Evolutionary conservation across 1,284 basidiomycete species (phyloP), one percentile per base, ranked within the genome.

Genomic region (Ceratobasidium theobromae): DNA sequence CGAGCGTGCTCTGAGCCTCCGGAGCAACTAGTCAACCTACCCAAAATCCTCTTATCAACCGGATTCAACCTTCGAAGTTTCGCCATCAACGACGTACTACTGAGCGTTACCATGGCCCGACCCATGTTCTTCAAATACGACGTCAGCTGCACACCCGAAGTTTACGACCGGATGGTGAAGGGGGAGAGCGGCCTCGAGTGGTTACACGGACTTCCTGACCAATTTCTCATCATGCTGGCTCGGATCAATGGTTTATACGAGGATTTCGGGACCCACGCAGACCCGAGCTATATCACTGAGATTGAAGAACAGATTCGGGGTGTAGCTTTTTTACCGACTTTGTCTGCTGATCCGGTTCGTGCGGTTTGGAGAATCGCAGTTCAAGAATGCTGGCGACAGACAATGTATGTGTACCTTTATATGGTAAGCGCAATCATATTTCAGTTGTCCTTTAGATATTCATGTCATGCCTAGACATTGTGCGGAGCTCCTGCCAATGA

Each of bases 321-420:
- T n/a, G 46, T 53, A 4, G 38, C 18, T 0, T 27, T 41, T 4
- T 21, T 53, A 3, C 27, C 51, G 2, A 18, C 35, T 33, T n/a
- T 30, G 18, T 53, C 49, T 28, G 8, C 51, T 1, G 49, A 65
- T 45, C 60, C 60, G 3, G 21, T 32, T n/a, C 49, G 46, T n/a
- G 28, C 38, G 4, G 41, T 65, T 32, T 40, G 30, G 28, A 53
- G 60, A n/a, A 25, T 65, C 12, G 60, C 11, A 1, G 60, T 65
- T 2, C 60, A 65, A 46, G 60, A 65, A n/a, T 52, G 48, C 3
- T 65, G 60, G 60, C 25, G 60, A 16, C 60, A 58, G 30, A n/a
- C 43, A 4, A 46, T 58, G 12, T 65, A 65, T 46, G 40, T 53
- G 5, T 65, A 65, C 27, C 21, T 54, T 4, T 54, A 54, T 21